Conservation (phyloP, 1,284 basidiomycete genomes). For the Ustilago vetiveriae region DNA sequence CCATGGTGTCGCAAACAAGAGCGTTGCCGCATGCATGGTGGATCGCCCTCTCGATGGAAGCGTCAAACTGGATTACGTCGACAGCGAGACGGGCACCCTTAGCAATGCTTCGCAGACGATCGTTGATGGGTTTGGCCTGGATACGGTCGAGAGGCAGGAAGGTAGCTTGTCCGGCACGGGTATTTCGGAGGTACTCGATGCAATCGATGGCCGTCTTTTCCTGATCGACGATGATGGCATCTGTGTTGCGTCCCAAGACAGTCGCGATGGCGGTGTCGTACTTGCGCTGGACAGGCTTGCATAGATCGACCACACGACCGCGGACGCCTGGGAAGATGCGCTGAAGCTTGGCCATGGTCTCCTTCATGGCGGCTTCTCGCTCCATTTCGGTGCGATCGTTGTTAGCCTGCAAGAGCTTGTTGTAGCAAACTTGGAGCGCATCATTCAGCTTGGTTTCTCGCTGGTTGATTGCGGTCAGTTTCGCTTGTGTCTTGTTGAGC, state of each 20-base stretch:
- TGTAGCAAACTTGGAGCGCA: constrained; percentile 82
- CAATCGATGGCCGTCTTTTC: constrained; percentile 97
- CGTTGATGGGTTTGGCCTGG: constrained; percentile 89
- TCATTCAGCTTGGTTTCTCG: constrained; percentile 75
- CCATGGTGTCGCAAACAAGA: constrained; percentile 93
- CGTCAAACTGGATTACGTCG: constrained; percentile 75
- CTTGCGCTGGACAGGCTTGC: constrained; percentile 89
- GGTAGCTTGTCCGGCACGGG: constrained; percentile 92
- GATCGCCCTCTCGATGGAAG: constrained; percentile 80
- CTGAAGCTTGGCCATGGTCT: constrained; percentile 83
- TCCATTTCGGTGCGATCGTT: constrained; percentile 75
- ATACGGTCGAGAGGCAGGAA: constrained; percentile 98
- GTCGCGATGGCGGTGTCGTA: constrained; percentile 94
- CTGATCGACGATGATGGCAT: constrained; percentile 93
- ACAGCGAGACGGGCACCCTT: constrained; percentile 91
- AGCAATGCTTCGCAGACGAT: constrained; percentile 90
- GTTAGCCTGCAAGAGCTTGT: constrained; percentile 75
- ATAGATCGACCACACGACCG: constrained; percentile 89
- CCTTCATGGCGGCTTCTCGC: constrained; percentile 83
- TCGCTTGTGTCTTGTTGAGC: constrained; percentile 78
- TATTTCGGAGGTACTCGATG: constrained; percentile 94
- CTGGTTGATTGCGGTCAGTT: constrained; percentile 74
- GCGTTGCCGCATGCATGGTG: constrained; percentile 95
- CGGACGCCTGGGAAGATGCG: constrained; percentile 69
- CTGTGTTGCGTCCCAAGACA: constrained; percentile 92